phyloP scores from a whole-genome alignment of 306 rosid genomes.

The Medicago arabica region DNA sequence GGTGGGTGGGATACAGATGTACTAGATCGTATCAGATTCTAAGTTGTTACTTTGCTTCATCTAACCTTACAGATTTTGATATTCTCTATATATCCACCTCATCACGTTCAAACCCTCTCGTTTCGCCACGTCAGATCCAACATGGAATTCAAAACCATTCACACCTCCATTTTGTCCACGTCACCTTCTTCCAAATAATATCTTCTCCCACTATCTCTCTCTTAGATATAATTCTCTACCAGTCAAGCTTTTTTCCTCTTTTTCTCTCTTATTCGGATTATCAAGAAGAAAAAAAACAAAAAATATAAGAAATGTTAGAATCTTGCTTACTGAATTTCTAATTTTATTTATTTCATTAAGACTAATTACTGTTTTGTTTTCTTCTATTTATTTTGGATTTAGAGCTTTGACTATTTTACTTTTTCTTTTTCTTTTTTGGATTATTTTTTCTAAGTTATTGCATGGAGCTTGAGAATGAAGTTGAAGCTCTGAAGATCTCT shows the following conservation, averaged over 20 bases:
- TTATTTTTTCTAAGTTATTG: slow-evolving; percentile 41
- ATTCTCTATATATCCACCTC: slow-evolving; percentile 41
- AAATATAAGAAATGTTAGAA: slow-evolving; percentile 34
- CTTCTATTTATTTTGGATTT: slow-evolving; percentile 34
- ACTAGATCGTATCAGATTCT: slow-evolving; percentile 54
- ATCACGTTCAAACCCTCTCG: slow-evolving; percentile 25
- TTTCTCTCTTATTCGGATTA: neutral
- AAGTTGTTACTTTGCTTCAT: neutral
- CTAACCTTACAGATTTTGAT: slow-evolving; percentile 48
- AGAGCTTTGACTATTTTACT: slow-evolving; percentile 35
- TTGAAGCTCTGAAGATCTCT: slow-evolving; percentile 50
- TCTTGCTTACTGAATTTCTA: slow-evolving; percentile 17
- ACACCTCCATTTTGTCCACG: slow-evolving; percentile 60
- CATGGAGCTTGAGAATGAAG: slow-evolving; percentile 57
- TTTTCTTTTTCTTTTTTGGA: neutral
- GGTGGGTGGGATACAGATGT: neutral
- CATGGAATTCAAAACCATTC: slow-evolving; percentile 46
- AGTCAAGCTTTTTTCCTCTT: slow-evolving; percentile 43
- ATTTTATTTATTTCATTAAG: neutral
- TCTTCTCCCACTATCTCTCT: slow-evolving; percentile 51
- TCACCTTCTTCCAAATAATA: slow-evolving; percentile 55
- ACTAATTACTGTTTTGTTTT: neutral
- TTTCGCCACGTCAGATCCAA: slow-evolving; percentile 45
- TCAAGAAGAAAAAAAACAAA: neutral
- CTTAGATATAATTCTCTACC: slow-evolving; percentile 27